phyloP scores from a whole-genome alignment of 2,329 filamentous ascomycete species.

The Hymenoscyphus albidus region DNA sequence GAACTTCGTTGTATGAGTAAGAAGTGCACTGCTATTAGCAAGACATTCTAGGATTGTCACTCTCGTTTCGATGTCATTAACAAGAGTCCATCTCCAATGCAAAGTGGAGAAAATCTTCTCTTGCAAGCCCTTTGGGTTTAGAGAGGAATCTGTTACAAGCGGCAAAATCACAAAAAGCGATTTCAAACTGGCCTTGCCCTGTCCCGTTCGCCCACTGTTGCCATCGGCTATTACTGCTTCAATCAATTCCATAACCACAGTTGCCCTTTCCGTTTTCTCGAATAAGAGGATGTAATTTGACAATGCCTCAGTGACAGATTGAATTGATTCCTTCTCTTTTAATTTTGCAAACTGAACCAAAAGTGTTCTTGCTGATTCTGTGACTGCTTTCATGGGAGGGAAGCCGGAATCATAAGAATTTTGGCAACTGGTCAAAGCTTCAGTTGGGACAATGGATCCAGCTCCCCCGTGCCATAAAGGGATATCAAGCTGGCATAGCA shows the following conservation, averaged over 20 bases:
- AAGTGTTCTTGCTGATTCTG: not conserved
- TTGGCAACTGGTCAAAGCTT: not conserved
- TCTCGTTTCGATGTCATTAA: conserved; percentile 48
- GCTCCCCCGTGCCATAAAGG: not conserved
- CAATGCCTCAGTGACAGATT: conserved; percentile 48
- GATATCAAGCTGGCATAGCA: not conserved
- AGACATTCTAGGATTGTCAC: conserved; percentile 55
- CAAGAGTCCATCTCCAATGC: conserved; percentile 49
- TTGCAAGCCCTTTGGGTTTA: not conserved
- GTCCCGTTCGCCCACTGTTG: conserved; percentile 34
- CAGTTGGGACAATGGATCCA: not conserved
- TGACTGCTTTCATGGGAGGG: not conserved
- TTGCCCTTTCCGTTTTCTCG: conserved; percentile 35
- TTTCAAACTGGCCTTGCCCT: conserved; percentile 46
- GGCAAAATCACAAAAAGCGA: conserved; percentile 38
- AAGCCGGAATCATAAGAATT: not conserved
- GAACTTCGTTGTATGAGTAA: conserved; percentile 16
- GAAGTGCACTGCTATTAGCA: conserved; percentile 41
- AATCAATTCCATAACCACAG: conserved; percentile 46
- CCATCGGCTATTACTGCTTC: conserved; percentile 37
- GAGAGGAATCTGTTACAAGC: not conserved
- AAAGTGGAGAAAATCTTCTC: conserved; percentile 41
- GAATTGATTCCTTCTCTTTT: conserved; percentile 47
- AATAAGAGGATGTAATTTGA: conserved; percentile 48
- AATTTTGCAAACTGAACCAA: conserved; percentile 44